A percentile compares a stretch with the other conserved stretches of the same genome.
These are phyloP conservation scores for Fusarium sp. DNA, from an alignment of 2,329 filamentous ascomycete genomes.

Conservation along the genomic window DNA sequence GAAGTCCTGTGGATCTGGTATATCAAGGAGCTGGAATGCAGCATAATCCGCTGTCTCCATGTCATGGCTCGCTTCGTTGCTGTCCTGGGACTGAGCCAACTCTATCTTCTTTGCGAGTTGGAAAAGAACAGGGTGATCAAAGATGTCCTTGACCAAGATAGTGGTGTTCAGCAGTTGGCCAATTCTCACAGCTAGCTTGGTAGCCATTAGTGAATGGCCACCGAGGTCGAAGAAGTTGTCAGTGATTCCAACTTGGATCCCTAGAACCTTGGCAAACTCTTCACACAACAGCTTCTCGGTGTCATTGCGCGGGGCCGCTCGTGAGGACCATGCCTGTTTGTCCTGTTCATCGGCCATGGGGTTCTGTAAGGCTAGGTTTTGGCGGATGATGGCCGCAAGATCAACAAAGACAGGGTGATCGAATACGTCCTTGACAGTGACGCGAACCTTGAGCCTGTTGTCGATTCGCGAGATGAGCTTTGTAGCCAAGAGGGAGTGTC, in stretches of 20 bases:
- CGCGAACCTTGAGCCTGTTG: background rate
- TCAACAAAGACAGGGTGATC: conserved; percentile 5
- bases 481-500: conserved; percentile 16
- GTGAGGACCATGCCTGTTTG: conserved; percentile 4
- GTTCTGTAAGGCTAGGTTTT: background rate
- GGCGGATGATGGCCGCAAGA: background rate
- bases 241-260: conserved; percentile 10
- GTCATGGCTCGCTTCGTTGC: background rate
- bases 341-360: background rate
- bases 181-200: conserved; percentile 13
- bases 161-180: background rate
- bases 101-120: conserved; percentile 2
- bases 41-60: background rate
- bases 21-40: background rate
- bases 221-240: conserved; percentile 24
- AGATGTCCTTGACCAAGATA: conserved; percentile 17
- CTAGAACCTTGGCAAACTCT: background rate
- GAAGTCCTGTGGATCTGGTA: background rate
- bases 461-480: conserved; percentile 13
- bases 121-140: conserved; percentile 12
- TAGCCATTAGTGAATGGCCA: conserved; percentile 21
- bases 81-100: background rate
- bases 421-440: conserved; percentile 12
- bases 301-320: conserved; percentile 4
- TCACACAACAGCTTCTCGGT: conserved; percentile 9